Evolutionary conservation across 768 basidiomycete species (phyloP), one percentile per base, ranked within the genome.

Genomic region (Mycena belliarum): DNA sequence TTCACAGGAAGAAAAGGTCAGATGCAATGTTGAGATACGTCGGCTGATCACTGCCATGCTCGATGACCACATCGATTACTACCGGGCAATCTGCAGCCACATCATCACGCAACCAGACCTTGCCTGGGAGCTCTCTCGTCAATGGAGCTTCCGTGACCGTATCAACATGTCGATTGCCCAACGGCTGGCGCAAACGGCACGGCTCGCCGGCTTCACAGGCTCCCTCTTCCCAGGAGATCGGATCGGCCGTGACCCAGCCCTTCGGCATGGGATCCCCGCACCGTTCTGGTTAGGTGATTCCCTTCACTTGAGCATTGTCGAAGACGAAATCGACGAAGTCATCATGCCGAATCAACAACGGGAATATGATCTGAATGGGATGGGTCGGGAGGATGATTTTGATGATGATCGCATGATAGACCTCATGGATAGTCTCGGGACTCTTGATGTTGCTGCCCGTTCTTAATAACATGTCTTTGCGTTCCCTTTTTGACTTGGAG

Each of bases 21-120:
- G 68, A 0, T 57, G 69, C 28, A 71, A 76, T 43, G 53, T 75
- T 15, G 75, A 76, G 55, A 65, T 76, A 1, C 53, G 51, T 1
- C 65, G 72, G 0, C 43, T 75, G 5, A 53, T 59, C 41, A 70
- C 70, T 0, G 62, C 26, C 12, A 69, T 75, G 33, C 9, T 60
- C n/a, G 66, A 74, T 49, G 69, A 75, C 24, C 41, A 49, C 24
- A 24, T 49, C 24, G 37, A 49, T 10, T 40, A 37, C 16, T 40
- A 49, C 25, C 35, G 37, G 15, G 37, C 49, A 2, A 49, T 49
- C 18, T n/a, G 4, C 35, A 4, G 24, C 49, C 23, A 6, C n/a
- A 21, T 49, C 7, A 8, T 37, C 21, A 8, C 21, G 4, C 4
- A 20, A 15, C 48, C 48, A 20, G 18, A 15, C 10, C 48, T 49